Evolutionary conservation across 768 basidiomycete species (phyloP), one percentile per base, ranked within the genome.

Genomic region (Auriscalpium orientale): DNA sequence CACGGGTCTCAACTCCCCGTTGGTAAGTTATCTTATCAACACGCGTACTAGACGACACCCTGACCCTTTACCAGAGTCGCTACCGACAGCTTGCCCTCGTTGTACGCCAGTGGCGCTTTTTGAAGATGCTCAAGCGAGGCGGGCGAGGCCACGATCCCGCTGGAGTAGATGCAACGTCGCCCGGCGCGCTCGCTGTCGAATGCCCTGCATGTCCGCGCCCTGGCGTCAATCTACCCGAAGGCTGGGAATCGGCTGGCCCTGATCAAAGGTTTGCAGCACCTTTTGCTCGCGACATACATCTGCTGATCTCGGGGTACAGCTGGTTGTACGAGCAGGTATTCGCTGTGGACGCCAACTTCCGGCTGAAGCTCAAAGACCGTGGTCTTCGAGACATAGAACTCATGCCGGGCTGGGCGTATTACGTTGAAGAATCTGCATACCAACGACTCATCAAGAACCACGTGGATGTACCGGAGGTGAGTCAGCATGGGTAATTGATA

Each of bases 281-380:
- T n/a, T n/a, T n/a, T n/a, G n/a, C n/a, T n/a, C n/a, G n/a, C n/a
- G n/a, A n/a, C 22, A 5, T 5, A 28, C 22, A 28, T 28, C 22
- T 5, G 22, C 22, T 28, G 22, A 28, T 5, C 5, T 3, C 2
- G 2, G 3, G 22, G 22, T 28, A 28, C 22, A 28, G 22, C 22
- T 28, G 22, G 22, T 5, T 28, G 22, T 28, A 28, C 22, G 22
- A 28, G 22, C 22, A 28, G 5, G 22, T 28, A 5, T 28, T 28
- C 5, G 22, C 8, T 69, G 69, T 58, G 59, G 64, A 10, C 53
- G 64, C 5, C 62, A 66, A 21, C 66, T 66, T 54, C 58, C 20
- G 33, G 18, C 15, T 28, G 22, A 48, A 48, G 13, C 47, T 48
- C 7, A 48, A 48, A 13, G 47, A 48, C 47, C 20, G 47, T 8